phyloP scores from a whole-genome alignment of 2,329 filamentous ascomycete genomes.

The Orbilia ellipsospora region DNA sequence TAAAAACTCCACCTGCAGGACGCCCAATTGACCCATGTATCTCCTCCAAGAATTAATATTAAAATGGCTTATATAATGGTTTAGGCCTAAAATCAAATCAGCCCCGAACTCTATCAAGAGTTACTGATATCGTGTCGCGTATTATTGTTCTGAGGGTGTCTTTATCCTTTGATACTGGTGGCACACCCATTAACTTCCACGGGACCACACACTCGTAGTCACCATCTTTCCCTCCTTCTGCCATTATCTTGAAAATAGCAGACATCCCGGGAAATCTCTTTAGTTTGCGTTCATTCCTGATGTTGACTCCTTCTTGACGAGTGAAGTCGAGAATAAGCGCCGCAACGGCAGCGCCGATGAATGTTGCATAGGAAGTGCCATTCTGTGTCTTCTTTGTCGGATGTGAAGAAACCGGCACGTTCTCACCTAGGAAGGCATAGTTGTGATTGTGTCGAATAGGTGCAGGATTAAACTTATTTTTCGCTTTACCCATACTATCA shows the following conservation, averaged over 20 bases:
- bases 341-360: slow-evolving; percentile 1
- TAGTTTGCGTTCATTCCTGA: slow-evolving; percentile 4
- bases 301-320: neutral
- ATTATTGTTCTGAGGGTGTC: neutral
- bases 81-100: neutral
- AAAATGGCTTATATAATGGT: too few relatives aligned
- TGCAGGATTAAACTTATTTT: slow-evolving; percentile 2
- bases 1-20: too few relatives aligned
- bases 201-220: slow-evolving; percentile 2
- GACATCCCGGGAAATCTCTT: neutral
- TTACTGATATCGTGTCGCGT: neutral
- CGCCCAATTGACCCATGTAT: too few relatives aligned
- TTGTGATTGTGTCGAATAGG: slow-evolving; percentile 1
- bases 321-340: slow-evolving; percentile 7
- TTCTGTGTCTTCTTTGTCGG: slow-evolving; percentile 6
- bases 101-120: neutral
- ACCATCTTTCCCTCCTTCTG: neutral
- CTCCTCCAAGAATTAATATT: too few relatives aligned
- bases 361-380: slow-evolving; percentile 6
- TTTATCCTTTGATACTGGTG: neutral
- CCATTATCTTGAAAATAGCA: slow-evolving; percentile 5
- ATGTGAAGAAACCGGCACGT: slow-evolving; percentile 6
- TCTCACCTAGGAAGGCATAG: slow-evolving; percentile 3
- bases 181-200: slow-evolving; percentile 4
- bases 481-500: slow-evolving; percentile 7